Conservation (phyloP, 192 early-diverging fungal species). For the Chytriomyces hyalinus region DNA sequence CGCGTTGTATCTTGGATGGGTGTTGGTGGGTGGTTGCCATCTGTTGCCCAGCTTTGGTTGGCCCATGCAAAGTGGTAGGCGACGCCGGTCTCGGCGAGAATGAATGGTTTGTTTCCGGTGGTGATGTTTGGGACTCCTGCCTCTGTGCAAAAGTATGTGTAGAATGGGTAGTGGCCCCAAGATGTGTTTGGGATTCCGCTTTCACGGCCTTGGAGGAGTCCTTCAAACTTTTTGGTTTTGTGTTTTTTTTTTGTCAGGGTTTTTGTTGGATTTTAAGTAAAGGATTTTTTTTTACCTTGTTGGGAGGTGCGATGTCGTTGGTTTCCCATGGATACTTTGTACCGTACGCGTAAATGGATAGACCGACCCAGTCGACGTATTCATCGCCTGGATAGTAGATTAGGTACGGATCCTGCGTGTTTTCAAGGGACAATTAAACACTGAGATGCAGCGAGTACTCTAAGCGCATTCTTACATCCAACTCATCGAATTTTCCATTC, state of each 20-base stretch:
- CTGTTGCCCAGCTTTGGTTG: background rate
- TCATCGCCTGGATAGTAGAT: slow-evolving; percentile 38
- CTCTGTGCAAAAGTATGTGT: no score
- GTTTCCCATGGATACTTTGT: slow-evolving; percentile 3
- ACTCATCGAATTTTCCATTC: slow-evolving; percentile 4
- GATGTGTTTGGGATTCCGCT: background rate
- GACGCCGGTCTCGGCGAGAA: slow-evolving; percentile 32
- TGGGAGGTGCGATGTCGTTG: slow-evolving; percentile 1
- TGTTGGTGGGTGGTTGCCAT: background rate
- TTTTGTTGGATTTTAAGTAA: background rate
- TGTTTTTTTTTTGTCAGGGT: background rate
- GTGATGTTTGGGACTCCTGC: background rate
- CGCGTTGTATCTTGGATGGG: background rate
- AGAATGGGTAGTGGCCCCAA: slow-evolving; percentile 19
- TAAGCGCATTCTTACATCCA: background rate
- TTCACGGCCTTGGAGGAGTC: background rate
- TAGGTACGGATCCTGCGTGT: slow-evolving; percentile 25
- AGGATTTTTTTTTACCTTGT: background rate
- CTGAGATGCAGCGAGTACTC: no score
- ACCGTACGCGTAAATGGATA: slow-evolving; percentile 21
- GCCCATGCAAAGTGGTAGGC: slow-evolving; percentile 30
- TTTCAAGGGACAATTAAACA: no score
- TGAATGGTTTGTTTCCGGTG: slow-evolving; percentile 16
- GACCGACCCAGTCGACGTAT: slow-evolving; percentile 35
- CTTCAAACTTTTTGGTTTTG: background rate